Percentiles rank a stretch among this genome's conserved stretches.
phyloP scores from a whole-genome alignment of 208 protist genomes.

The Wallacemonas sp. region DNA sequence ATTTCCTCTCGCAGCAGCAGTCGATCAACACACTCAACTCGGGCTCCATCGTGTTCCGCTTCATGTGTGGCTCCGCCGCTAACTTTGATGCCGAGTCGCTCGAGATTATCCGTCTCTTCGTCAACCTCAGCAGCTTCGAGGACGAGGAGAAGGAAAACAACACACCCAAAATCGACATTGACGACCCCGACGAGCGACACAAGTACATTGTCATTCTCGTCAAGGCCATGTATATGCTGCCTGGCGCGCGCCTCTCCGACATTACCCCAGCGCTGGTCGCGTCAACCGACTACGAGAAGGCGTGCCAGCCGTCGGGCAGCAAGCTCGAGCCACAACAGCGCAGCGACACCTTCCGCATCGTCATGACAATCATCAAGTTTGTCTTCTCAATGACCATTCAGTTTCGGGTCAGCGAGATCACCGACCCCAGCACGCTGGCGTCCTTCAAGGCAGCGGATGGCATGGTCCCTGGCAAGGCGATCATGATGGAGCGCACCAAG shows the following conservation, averaged over 20 bases:
- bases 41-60: constrained; percentile 77
- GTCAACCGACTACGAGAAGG: constrained; percentile 78
- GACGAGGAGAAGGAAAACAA: constrained; percentile 84
- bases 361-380: constrained; percentile 75
- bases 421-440: constrained; percentile 47
- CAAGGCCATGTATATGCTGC: constrained; percentile 91
- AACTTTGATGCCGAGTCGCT: constrained; percentile 47
- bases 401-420: constrained; percentile 86
- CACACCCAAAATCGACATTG: constrained; percentile 70
- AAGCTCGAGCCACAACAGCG: constrained; percentile 62
- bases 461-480: constrained; percentile 69
- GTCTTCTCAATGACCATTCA: constrained; percentile 87
- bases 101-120: constrained; percentile 58
- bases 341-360: constrained; percentile 77
- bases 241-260: constrained; percentile 47
- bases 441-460: constrained; percentile 64
- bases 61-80: constrained; percentile 53
- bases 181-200: constrained; percentile 34
- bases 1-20: constrained; percentile 62
- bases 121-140: constrained; percentile 76
- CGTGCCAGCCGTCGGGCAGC: constrained; percentile 73
- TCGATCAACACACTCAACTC: constrained; percentile 51
- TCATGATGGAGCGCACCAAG: constrained; percentile 91
- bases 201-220: constrained; percentile 83
- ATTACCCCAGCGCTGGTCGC: constrained; percentile 68